These are phyloP conservation scores for Acanthamoeba rhysodes DNA, from an alignment of 208 protist species.

Conservation along the genomic window DNA sequence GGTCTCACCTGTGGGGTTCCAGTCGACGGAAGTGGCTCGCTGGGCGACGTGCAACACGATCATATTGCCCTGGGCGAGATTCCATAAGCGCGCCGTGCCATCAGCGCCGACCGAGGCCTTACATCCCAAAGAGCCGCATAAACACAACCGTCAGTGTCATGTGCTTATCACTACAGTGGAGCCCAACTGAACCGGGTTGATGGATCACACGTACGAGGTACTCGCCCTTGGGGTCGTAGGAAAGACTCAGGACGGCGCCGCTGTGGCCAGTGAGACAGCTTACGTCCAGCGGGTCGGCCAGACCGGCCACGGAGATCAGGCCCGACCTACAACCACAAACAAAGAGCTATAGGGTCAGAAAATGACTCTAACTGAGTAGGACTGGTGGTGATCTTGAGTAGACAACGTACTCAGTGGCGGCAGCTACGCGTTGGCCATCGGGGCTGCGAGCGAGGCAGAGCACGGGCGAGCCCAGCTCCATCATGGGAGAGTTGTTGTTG, in stretches of 20 bases:
- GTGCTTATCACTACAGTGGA: no score
- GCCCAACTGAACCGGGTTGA: neutral
- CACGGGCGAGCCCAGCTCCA: constrained; percentile 3
- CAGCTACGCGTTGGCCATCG: neutral
- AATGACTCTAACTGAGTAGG: neutral
- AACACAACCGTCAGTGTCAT: neutral
- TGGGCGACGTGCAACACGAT: neutral
- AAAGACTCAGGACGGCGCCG: neutral
- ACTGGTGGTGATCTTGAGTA: neutral
- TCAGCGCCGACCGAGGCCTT: constrained; percentile 10
- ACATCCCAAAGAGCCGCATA: no score
- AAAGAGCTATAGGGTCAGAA: neutral
- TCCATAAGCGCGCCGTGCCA: constrained; percentile 3
- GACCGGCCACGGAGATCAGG: neutral
- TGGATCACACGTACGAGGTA: neutral
- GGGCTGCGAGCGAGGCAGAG: neutral
- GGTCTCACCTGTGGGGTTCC: neutral
- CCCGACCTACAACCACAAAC: neutral
- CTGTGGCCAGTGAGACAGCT: neutral
- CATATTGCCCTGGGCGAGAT: neutral
- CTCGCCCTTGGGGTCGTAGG: constrained; percentile 29
- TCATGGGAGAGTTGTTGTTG: neutral
- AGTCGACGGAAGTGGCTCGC: neutral
- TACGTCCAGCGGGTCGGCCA: neutral
- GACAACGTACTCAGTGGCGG: neutral